Percentiles rank a stretch among this genome's conserved stretches.
These are phyloP conservation scores for Huntiella abstrusa DNA, from an alignment of 2,329 filamentous ascomycete species.

Conservation along the genomic window DNA sequence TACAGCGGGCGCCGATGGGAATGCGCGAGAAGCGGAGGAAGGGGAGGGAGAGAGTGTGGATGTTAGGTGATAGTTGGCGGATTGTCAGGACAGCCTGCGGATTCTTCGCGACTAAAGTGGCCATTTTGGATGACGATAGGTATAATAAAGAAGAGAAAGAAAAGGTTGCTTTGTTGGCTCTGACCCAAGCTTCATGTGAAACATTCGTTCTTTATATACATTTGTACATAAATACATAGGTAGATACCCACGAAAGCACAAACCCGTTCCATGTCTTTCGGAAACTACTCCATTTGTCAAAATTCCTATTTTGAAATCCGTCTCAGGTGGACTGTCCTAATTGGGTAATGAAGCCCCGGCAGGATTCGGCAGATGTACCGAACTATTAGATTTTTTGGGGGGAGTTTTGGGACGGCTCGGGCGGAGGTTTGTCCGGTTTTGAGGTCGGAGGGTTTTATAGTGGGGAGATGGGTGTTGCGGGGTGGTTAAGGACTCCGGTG, in stretches of 20 bases:
- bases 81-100: constrained; percentile 80
- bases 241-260: background rate
- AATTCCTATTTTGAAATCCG: background rate
- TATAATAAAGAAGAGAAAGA: background rate
- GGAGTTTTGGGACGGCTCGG: no score
- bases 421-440: no score
- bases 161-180: background rate
- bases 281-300: background rate
- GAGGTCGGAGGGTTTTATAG: no score
- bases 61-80: constrained; percentile 59
- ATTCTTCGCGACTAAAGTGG: constrained; percentile 41
- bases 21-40: constrained; percentile 65
- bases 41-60: constrained; percentile 64
- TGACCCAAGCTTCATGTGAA: no score
- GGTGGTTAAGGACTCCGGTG: no score
- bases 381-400: background rate
- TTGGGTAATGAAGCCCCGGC: background rate
- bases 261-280: background rate
- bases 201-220: background rate
- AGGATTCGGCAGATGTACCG: background rate
- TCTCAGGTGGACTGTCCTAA: background rate
- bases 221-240: no score
- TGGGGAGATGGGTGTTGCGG: no score
- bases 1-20: constrained; percentile 73
- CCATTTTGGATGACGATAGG: background rate